phyloP scores from a whole-genome alignment of 2,329 filamentous ascomycete genomes.

The Colletotrichum endophyticum region DNA sequence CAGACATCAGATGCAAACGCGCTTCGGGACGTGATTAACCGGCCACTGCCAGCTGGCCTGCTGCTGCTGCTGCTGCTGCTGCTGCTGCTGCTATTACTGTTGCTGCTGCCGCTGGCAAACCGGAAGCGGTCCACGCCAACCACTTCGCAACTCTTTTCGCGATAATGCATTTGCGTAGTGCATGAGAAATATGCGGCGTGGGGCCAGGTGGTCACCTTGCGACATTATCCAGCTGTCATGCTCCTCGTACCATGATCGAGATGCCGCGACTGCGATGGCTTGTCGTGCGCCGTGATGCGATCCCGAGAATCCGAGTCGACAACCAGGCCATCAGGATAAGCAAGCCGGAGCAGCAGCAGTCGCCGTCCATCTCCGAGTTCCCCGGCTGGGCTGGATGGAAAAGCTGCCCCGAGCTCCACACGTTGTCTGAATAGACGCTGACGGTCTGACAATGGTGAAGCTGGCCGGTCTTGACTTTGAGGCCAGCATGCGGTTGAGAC shows the following conservation, averaged over 20 bases:
- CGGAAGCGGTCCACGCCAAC: conserved; percentile 17
- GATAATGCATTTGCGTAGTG: conserved; percentile 11
- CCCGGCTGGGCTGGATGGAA: neutral
- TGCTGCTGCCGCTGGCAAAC: neutral
- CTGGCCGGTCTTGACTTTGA: conserved; percentile 1
- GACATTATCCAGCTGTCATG: neutral
- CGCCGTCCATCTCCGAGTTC: neutral
- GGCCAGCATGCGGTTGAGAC: conserved; percentile 5
- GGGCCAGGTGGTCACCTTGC: conserved; percentile 1
- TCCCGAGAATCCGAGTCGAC: neutral
- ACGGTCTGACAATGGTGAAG: neutral
- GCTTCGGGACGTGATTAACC: conserved; percentile 1
- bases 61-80: neutral
- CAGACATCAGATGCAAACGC: neutral
- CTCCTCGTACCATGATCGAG: neutral
- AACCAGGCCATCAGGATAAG: neutral
- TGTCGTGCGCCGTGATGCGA: neutral
- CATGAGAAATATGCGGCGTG: conserved; percentile 18
- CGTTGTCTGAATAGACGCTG: neutral
- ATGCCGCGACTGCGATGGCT: neutral
- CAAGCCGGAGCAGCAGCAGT: neutral
- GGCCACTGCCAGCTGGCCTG: neutral
- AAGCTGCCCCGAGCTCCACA: neutral
- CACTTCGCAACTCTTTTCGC: neutral
- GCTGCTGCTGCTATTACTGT: neutral